These are phyloP conservation scores for Neurospora sp. DNA, from an alignment of 495 filamentous ascomycete genomes.

Conservation along the genomic window DNA sequence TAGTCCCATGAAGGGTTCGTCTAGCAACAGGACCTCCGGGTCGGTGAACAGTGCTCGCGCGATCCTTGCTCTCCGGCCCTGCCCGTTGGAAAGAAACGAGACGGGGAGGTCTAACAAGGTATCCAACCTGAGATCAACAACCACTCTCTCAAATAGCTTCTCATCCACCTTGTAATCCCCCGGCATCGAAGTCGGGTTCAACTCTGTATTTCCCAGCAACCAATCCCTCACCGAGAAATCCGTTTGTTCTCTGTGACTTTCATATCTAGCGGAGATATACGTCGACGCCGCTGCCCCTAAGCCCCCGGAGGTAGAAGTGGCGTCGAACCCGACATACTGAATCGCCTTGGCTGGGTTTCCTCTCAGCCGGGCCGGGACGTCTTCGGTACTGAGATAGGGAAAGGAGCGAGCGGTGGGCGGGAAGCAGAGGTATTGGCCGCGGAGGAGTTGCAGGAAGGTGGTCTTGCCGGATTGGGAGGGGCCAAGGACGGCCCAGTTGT, in stretches of 20 bases:
- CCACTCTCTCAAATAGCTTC: constrained; percentile 46
- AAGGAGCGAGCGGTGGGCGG: constrained; percentile 64
- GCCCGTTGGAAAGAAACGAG: constrained; percentile 84
- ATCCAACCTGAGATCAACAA: constrained; percentile 54
- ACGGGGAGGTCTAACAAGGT: constrained; percentile 67
- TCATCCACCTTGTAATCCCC: constrained; percentile 35
- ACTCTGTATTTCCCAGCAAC: constrained; percentile 62
- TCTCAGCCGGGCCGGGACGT: constrained; percentile 45
- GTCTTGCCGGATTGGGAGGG: constrained; percentile 63
- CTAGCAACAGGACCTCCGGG: constrained; percentile 75
- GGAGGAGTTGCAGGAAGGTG: constrained; percentile 61
- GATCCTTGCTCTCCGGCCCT: constrained; percentile 77
- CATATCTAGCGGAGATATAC: constrained; percentile 88
- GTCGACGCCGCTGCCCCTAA: constrained; percentile 45
- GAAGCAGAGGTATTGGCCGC: constrained; percentile 60
- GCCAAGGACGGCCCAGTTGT: constrained; percentile 70
- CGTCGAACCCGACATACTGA: constrained; percentile 74
- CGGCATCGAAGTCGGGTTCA: constrained; percentile 48
- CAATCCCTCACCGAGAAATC: constrained; percentile 79
- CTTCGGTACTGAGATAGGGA: constrained; percentile 60
- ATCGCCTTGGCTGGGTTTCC: constrained; percentile 51
- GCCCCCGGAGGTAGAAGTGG: constrained; percentile 34
- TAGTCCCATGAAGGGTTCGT: constrained; percentile 96
- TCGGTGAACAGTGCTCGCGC: constrained; percentile 69
- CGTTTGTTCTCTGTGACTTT: constrained; percentile 72